Base-by-base conservation (phyloP, 345 rosid species). In the Populus pruinosa region DNA sequence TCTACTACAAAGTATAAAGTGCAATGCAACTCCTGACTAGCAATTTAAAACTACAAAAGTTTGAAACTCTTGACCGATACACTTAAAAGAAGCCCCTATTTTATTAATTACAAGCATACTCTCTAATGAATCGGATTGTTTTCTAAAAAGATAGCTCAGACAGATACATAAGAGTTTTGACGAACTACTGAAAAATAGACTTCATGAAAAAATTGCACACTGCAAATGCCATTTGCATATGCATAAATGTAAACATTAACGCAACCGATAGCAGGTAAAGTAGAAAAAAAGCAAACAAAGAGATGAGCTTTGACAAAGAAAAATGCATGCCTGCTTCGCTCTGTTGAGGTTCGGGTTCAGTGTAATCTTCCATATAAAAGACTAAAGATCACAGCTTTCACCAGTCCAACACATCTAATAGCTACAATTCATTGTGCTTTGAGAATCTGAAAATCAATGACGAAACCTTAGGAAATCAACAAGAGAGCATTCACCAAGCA, bases 131-230 rank as follows among this genome's bases (percentile, higher is more conserved):
- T n/a, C 23, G 10, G 14, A 1, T 56, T n/a, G 62, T 56, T 56
- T 56, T 56, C 13, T 56, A 11, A n/a, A 41, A n/a, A 56, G 63
- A 56, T 9, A 56, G 13, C 10, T 8, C 63, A n/a, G 14, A 56
- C 3, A 1, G 63, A 56, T 36, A 36, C 12, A 55, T 11, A 35
- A 35, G 6, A 56, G 20, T 27, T 20, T 39, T 14, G 31, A 18
- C 36, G 70, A 35, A 20, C 6, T 10, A 31, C 55, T 25, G 47
- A 55, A 56, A 69, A 31, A 61, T 38, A 12, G 69, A 59, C 47
- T 38, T 55, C 65, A 17, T 5, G 31, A 94, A 89, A 85, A 92
- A 90, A 83, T 83, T 91, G 83, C 97, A 92, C 56, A 91, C 98
- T 91, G 81, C 79, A 69, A 74, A 82, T 35, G 16, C 79, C 85